These are phyloP conservation scores for Boeremia lycopersici DNA, from an alignment of 2,329 filamentous ascomycete genomes.

Conservation along the genomic window DNA sequence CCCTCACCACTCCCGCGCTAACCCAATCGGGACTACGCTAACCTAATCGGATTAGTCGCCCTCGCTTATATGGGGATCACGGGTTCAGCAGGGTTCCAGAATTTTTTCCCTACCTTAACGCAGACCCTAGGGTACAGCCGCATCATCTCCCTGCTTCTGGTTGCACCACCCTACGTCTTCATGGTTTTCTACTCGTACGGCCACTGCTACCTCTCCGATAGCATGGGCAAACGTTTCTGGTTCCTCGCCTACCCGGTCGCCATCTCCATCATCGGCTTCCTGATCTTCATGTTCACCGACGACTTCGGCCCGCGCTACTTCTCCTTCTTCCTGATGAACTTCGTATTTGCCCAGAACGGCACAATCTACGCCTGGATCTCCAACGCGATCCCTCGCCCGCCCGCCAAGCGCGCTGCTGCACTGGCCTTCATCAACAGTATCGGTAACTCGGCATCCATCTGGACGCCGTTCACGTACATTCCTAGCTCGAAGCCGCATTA, in stretches of 20 bases:
- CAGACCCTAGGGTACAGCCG: conserved; percentile 60
- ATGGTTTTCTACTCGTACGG: conserved; percentile 56
- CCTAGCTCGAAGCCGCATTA: conserved; percentile 25
- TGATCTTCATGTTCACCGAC: conserved; percentile 61
- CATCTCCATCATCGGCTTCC: conserved; percentile 57
- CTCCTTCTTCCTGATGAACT: conserved; percentile 61
- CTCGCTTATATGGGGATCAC: conserved; percentile 57
- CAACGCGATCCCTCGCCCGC: conserved; percentile 57
- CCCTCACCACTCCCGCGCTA: too few relatives aligned
- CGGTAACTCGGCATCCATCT: conserved; percentile 60
- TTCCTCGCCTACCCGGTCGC: conserved; percentile 53
- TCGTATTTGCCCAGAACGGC: conserved; percentile 62
- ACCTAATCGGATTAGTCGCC: conserved; percentile 36
- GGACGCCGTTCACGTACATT: conserved; percentile 50
- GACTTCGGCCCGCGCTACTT: conserved; percentile 62
- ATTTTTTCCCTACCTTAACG: conserved; percentile 63
- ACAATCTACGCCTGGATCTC: conserved; percentile 64
- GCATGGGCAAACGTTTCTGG: conserved; percentile 51
- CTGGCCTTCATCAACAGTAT: conserved; percentile 62
- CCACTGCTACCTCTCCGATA: conserved; percentile 53
- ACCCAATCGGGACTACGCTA: too few relatives aligned
- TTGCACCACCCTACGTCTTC: conserved; percentile 64
- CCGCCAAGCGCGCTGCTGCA: conserved; percentile 61
- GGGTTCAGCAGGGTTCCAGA: conserved; percentile 59
- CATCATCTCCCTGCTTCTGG: conserved; percentile 61